These are phyloP conservation scores for Coemansia sp. DNA, from an alignment of 192 early-diverging fungal species.

Conservation along the genomic window DNA sequence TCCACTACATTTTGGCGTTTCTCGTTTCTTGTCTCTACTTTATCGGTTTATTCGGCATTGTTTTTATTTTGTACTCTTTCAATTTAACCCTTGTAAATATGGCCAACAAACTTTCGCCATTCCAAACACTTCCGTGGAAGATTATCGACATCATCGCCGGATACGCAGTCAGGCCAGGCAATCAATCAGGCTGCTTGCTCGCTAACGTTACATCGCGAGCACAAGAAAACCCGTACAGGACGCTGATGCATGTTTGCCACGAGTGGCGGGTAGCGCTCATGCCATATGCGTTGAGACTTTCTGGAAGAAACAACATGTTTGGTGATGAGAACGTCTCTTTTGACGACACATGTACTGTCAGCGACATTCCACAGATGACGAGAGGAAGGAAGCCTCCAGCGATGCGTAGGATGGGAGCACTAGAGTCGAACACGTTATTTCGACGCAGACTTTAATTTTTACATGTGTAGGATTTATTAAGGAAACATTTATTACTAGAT, in stretches of 20 bases:
- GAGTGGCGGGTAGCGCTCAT: conserved; percentile 4
- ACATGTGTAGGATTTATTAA: neutral
- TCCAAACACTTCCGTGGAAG: conserved; percentile 17
- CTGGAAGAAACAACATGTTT: neutral
- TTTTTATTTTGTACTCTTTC: neutral
- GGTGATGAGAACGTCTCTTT: neutral
- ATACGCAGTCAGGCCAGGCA: neutral
- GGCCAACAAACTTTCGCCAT: neutral
- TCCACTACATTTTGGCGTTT: neutral
- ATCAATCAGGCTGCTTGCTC: conserved; percentile 3
- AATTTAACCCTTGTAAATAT: neutral
- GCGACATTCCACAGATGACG: conserved; percentile 4
- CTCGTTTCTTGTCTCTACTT: neutral
- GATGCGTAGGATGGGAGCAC: neutral
- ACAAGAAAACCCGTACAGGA: neutral
- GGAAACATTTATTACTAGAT: neutral
- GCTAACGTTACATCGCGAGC: neutral
- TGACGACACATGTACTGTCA: neutral
- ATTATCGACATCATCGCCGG: conserved; percentile 15
- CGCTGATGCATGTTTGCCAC: neutral
- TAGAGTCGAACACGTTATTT: neutral
- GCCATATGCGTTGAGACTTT: neutral
- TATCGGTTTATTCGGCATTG: neutral
- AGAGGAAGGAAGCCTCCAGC: neutral
- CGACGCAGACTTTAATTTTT: neutral